Conservation (phyloP, 2,329 filamentous ascomycete genomes). For the Penicillium hordei region DNA sequence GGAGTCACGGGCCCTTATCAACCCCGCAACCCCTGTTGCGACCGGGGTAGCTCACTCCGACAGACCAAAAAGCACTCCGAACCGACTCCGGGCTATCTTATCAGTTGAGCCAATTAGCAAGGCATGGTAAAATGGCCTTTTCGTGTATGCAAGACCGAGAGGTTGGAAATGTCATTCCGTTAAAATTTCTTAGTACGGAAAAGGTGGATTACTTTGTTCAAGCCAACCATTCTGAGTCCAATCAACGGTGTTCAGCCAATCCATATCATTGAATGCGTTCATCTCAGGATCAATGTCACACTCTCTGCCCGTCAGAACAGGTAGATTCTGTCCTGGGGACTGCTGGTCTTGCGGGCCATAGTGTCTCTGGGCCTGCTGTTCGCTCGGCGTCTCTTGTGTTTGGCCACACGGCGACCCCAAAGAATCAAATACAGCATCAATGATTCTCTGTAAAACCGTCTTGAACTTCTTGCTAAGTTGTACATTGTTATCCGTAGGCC, state of each 20-base stretch:
- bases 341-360: background rate
- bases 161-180: background rate
- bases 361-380: background rate
- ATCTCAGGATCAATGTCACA: background rate
- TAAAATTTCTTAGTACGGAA: background rate
- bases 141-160: too few relatives aligned
- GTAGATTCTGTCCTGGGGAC: too few relatives aligned
- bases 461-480: slow-evolving; percentile 1
- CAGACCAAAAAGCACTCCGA: background rate
- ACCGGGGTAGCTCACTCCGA: background rate
- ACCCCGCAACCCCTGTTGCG: background rate
- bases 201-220: background rate
- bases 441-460: background rate
- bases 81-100: background rate
- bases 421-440: background rate
- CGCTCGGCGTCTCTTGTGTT: background rate
- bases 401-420: background rate
- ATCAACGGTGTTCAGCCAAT: slow-evolving; percentile 3
- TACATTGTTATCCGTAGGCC: background rate
- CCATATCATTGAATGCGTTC: background rate
- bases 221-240: slow-evolving; percentile 2
- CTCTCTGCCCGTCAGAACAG: background rate
- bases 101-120: background rate
- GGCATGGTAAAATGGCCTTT: background rate
- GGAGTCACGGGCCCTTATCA: background rate